A percentile compares a stretch with the other conserved stretches of the same genome.
These are phyloP conservation scores for Salix brachista DNA, from an alignment of 345 rosid genomes.

Conservation along the genomic window DNA sequence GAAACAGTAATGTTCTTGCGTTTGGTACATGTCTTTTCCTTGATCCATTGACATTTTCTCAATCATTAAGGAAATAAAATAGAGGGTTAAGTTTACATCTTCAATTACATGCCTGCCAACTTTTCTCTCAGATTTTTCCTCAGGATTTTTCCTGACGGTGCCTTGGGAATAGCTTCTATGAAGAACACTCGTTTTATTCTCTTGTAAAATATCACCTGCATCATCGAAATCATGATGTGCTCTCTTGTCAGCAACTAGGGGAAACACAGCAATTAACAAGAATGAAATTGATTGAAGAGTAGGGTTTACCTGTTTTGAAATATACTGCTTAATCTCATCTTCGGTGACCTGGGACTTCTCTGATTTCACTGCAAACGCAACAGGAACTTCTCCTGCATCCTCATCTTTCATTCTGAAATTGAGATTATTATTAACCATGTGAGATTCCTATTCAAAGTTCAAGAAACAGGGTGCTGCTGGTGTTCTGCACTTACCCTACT, in stretches of 20 bases:
- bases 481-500: slow-evolving; percentile 15
- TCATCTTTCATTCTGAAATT: slow-evolving; percentile 23
- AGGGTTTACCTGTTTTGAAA: slow-evolving; percentile 24
- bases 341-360: slow-evolving; percentile 10
- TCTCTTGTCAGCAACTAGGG: neutral
- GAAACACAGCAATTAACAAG: neutral
- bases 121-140: slow-evolving; percentile 20
- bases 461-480: neutral
- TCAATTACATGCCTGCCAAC: slow-evolving; percentile 6
- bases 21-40: neutral
- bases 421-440: neutral
- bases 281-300: neutral
- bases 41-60: neutral
- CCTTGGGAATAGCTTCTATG: slow-evolving; percentile 26
- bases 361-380: slow-evolving; percentile 27
- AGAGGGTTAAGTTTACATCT: neutral
- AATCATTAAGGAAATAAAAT: neutral
- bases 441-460: neutral
- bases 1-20: neutral
- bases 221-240: neutral
- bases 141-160: slow-evolving; percentile 32
- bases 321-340: slow-evolving; percentile 19
- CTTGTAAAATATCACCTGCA: slow-evolving; percentile 33
- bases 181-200: slow-evolving; percentile 21
- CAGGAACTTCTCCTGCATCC: slow-evolving; percentile 23